Evolutionary conservation across 2,329 filamentous ascomycete genomes (phyloP), one percentile per base, ranked within the genome.

Genomic region (Colletotrichum theobromicola): DNA sequence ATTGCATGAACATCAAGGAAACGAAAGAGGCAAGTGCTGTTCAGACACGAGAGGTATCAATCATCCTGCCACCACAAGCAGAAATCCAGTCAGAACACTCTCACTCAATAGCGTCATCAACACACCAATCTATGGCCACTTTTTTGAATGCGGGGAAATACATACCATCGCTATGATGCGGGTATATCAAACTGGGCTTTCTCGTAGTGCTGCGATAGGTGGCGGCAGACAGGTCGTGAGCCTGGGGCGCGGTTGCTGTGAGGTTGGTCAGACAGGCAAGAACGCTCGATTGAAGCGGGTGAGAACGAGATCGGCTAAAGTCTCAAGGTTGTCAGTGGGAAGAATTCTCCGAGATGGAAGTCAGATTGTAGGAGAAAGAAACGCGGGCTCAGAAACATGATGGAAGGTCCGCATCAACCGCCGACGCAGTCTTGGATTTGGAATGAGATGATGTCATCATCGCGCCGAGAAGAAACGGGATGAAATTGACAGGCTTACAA

Each of bases 261-360:
- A n/a, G 8, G 0, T 42, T 42, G 1, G 8, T 42, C 18, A 18
- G n/a, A 42, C 8, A 42, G 9, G 18, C 37, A 42, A 5, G 18
- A n/a, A 12, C 8, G 4, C 1, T 10, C 18, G 18, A 3, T 9
- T 8, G 6, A 18, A 13, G 53, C 15, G 24, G 5, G 13, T 3
- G 53, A 18, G 53, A 15, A 30, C 18, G 18, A 42, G 0, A 42
- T 42, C 18, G 18, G n/a, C 37, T 42, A 42, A 42, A n/a, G 0
- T n/a, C 4, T n/a, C 37, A 55, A 55, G 50, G 21, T 8, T 10
- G 5, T 60, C 26, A 57, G 53, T 30, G 12, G 18, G 28, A 57
- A 18, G 53, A 57, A 4, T 8, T 18, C 15, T 28, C 0, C 0
- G 7, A 8, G 10, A 7, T 6, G 10, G 5, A 57, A 30, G 13